Evolutionary conservation across 2,329 filamentous ascomycete species (phyloP).

Genomic region (Pseudogymnoascus sp.): DNA sequence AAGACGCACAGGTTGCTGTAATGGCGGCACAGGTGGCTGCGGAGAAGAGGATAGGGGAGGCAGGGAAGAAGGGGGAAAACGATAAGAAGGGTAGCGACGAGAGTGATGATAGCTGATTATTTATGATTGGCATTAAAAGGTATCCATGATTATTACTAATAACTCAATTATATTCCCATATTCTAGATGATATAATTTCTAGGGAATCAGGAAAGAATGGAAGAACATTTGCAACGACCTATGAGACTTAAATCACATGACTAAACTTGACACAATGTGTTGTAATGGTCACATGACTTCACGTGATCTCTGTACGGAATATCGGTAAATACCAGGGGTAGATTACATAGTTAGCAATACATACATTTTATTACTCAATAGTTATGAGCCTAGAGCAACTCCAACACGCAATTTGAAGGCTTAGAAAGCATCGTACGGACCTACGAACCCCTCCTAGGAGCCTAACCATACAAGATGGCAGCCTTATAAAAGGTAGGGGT

Average conservation of each 20-base stretch:
- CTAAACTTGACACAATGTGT: neutral
- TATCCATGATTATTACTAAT: neutral
- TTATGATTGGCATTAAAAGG: neutral
- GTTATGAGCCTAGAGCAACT: too few relatives aligned
- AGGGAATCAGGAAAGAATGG: neutral
- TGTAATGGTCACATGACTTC: too few relatives aligned
- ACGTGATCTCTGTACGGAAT: too few relatives aligned
- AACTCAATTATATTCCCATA: neutral
- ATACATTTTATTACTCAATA: too few relatives aligned
- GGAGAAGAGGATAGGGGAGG: slow-evolving; percentile 14
- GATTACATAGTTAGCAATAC: too few relatives aligned
- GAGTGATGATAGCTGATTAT: neutral
- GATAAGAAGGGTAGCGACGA: slow-evolving; percentile 13
- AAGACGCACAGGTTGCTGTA: slow-evolving; percentile 11
- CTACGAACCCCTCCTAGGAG: too few relatives aligned
- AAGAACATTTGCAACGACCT: neutral
- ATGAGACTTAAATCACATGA: neutral
- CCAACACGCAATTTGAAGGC: too few relatives aligned
- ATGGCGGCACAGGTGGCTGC: slow-evolving; percentile 11
- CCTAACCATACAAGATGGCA: too few relatives aligned
- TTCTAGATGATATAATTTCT: neutral
- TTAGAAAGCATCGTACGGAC: too few relatives aligned
- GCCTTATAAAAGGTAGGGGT: too few relatives aligned
- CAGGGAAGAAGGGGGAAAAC: slow-evolving; percentile 12
- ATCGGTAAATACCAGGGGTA: too few relatives aligned